Evolutionary conservation across 176 grass and related monocot genomes (phyloP).

Genomic region (Oryza australiensis): DNA sequence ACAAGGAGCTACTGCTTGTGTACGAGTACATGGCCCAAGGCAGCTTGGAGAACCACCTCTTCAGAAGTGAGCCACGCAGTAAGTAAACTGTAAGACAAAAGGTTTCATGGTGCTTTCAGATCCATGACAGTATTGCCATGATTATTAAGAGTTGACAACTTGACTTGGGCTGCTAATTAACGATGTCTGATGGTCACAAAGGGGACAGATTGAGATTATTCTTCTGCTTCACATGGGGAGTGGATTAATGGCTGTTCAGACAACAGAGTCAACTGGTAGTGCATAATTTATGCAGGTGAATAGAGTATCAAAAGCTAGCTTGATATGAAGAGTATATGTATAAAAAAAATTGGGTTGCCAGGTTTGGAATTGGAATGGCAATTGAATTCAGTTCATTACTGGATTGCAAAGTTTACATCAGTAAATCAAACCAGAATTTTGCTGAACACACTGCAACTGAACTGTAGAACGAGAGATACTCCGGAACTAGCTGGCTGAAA

Average conservation of each 20-base stretch:
- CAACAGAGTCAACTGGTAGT: neutral
- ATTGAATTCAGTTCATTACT: neutral
- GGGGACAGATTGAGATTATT: neutral
- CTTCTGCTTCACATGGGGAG: neutral
- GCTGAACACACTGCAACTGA: neutral
- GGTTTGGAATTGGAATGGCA: neutral
- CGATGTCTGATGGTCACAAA: neutral
- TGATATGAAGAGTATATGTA: neutral
- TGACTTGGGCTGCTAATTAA: neutral
- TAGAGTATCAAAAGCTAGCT: neutral
- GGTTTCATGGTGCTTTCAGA: neutral
- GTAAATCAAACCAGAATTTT: neutral
- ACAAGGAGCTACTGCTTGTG: constrained; percentile 69
- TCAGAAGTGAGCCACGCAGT: constrained; percentile 57
- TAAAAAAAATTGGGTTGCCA: neutral
- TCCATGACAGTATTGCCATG: no score
- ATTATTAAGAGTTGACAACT: constrained; percentile 11
- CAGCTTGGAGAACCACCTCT: constrained; percentile 80
- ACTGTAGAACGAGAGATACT: neutral
- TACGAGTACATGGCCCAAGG: constrained; percentile 78
- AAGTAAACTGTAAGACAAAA: neutral
- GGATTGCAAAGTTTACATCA: neutral
- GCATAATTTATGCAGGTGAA: neutral
- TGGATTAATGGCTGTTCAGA: neutral
- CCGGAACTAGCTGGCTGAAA: neutral